Evolutionary conservation across 1,139 yeast genomes (phyloP).

Genomic region (Debaryomyces subglobosus): DNA sequence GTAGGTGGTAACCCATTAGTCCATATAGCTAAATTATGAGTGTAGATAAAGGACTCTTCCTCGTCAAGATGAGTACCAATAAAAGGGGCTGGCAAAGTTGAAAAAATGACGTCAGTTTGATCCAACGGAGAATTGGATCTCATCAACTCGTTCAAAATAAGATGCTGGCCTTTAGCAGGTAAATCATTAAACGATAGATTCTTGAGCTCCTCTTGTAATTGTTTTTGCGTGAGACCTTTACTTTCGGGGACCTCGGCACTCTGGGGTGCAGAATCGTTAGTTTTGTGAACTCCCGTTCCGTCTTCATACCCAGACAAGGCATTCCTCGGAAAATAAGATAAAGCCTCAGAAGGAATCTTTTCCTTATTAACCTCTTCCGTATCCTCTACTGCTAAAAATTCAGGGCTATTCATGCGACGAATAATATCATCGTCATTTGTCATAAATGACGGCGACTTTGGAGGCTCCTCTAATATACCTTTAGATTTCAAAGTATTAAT

Average conservation of each 20-base stretch:
- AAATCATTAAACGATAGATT: slow-evolving; percentile 72
- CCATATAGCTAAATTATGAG: slow-evolving; percentile 79
- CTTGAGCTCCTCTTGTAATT: slow-evolving; percentile 42
- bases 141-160: slow-evolving; percentile 87
- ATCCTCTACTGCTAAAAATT: slow-evolving; percentile 27
- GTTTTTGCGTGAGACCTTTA: slow-evolving; percentile 34
- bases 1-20: slow-evolving; percentile 80
- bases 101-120: slow-evolving; percentile 71
- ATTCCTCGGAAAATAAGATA: slow-evolving; percentile 18
- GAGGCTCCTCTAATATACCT: neutral
- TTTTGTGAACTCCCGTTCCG: neutral
- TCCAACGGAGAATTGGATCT: slow-evolving; percentile 53
- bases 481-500: slow-evolving; percentile 10
- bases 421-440: slow-evolving; percentile 43
- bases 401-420: slow-evolving; percentile 40
- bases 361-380: slow-evolving; percentile 28
- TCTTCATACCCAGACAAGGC: neutral
- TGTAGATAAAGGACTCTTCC: slow-evolving; percentile 71
- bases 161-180: slow-evolving; percentile 90
- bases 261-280: neutral
- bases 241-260: slow-evolving; percentile 5
- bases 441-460: slow-evolving; percentile 36
- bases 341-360: slow-evolving; percentile 8
- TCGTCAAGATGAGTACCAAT: slow-evolving; percentile 76
- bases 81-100: slow-evolving; percentile 88